These are phyloP conservation scores for Saccharomyces pastorianus DNA, from an alignment of 1,139 yeast genomes.

Conservation along the genomic window DNA sequence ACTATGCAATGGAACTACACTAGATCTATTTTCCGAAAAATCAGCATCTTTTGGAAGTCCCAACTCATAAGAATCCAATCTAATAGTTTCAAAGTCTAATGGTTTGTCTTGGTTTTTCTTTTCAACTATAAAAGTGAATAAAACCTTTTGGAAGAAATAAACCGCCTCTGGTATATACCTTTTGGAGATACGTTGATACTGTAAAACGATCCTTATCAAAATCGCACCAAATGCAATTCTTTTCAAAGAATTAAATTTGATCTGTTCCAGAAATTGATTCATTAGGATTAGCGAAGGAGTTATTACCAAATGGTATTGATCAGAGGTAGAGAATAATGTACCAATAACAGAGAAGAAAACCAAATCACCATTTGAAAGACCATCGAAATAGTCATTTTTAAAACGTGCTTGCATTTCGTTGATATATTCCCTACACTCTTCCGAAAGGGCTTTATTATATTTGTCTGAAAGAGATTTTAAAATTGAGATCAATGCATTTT, in stretches of 20 bases:
- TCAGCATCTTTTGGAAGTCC: constrained; percentile 15
- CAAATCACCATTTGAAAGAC: constrained; percentile 40
- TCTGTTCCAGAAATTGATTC: constrained; percentile 57
- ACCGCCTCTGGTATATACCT: constrained; percentile 76
- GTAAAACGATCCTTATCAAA: constrained; percentile 53
- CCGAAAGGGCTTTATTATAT: constrained; percentile 57
- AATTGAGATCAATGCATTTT: constrained; percentile 42
- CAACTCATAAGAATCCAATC: constrained; percentile 22
- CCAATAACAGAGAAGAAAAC: constrained; percentile 67
- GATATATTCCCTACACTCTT: constrained; percentile 43
- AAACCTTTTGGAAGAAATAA: constrained; percentile 47
- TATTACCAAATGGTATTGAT: constrained; percentile 84
- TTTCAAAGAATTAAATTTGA: constrained; percentile 34
- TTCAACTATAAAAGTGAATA: constrained; percentile 40
- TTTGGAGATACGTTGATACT: constrained; percentile 73
- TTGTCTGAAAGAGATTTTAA: constrained; percentile 57
- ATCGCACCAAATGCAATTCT: constrained; percentile 47
- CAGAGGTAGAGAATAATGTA: constrained; percentile 80
- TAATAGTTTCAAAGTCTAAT: constrained; percentile 9
- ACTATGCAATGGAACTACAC: constrained; percentile 16
- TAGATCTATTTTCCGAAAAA: constrained; percentile 10
- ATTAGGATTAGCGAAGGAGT: constrained; percentile 75
- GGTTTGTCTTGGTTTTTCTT: constrained; percentile 4
- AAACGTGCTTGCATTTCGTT: constrained; percentile 45
- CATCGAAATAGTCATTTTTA: constrained; percentile 18